Evolutionary conservation across 805 yeast species (phyloP).

Genomic region (Candida insectorum): DNA sequence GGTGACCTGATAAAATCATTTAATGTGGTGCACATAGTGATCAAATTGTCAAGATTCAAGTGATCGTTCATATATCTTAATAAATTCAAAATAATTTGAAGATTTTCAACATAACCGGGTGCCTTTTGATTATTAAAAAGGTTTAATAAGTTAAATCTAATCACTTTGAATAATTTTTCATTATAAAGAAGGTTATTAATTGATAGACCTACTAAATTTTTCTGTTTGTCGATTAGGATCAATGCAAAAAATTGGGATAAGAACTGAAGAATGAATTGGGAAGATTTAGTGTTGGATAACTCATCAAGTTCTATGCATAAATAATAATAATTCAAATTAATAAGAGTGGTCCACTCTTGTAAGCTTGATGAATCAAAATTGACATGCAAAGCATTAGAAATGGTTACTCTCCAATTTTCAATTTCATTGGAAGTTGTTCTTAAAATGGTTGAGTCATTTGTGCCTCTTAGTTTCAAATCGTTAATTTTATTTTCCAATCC

Average conservation of each 20-base stretch:
- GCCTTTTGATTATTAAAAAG: background rate
- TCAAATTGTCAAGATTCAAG: background rate
- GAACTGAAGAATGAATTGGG: conserved; percentile 41
- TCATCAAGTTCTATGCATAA: conserved; percentile 40
- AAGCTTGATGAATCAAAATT: conserved; percentile 18
- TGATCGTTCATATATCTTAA: conserved; percentile 18
- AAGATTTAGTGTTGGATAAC: conserved; percentile 32
- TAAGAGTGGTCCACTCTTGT: conserved; percentile 30
- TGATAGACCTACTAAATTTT: conserved; percentile 16
- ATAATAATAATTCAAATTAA: conserved; percentile 38
- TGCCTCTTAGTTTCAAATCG: conserved; percentile 5
- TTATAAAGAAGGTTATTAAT: conserved; percentile 29
- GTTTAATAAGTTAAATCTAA: conserved; percentile 19
- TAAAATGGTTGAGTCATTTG: conserved; percentile 1
- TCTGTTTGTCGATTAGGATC: conserved; percentile 13
- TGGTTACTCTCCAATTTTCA: conserved; percentile 35
- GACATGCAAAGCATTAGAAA: conserved; percentile 22
- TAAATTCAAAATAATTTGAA: conserved; percentile 15
- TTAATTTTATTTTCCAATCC: conserved; percentile 24
- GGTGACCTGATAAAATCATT: background rate
- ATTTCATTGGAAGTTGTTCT: conserved; percentile 25
- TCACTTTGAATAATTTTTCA: conserved; percentile 34
- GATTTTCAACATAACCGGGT: conserved; percentile 5
- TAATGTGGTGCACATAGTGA: background rate
- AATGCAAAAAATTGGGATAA: conserved; percentile 38